Base-by-base conservation (phyloP, 768 basidiomycete genomes). In the Lactarius sp. region DNA sequence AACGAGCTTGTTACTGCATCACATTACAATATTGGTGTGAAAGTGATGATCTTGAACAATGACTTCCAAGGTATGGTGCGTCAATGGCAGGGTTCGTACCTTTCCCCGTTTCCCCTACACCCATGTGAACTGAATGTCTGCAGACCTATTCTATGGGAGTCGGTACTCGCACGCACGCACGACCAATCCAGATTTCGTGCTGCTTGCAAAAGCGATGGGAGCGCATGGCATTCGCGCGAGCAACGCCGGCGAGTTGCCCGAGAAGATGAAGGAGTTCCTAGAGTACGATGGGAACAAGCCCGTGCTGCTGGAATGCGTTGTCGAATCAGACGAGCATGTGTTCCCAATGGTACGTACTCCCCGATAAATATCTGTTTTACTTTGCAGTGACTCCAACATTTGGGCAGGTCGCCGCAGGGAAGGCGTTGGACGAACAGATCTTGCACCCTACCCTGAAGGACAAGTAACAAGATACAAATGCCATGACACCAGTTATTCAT, bases 61-160 rank as follows among this genome's bases (percentile, higher is more conserved):
- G 93, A 95, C 72, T 96, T 94, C 83, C 94, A 97, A 75, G 97
- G 97, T 58, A 99, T 99, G 97, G 97, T 98, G 14, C 78, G 92
- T 36, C 97, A 99, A 79, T 98, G 95, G 97, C 97, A 98, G 82
- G 92, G 92, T 93, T 62, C 56, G 81, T 72, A 22, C 13, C 47
- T 27, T 46, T 36, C 27, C 50, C 16, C 46, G 20, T 47, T 18
- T 22, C 8, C 33, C 16, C 46, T 27, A 16, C 6, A 36, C 58
- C 20, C 13, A 52, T 58, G 7, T 8, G 44, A 36, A 55, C 16
- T 47, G n/a, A 37, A n/a, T 12, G 27, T 7, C 46, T 31, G 41
- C 68, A 81, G 95, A 98, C 74, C 83, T 99, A 12, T 98, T 98
- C 81, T 99, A 98, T 75, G 90, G 94, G 61, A 81, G 86, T 41